These are phyloP conservation scores for Suhomyces emberorum DNA, from an alignment of 805 yeast species.

Conservation along the genomic window DNA sequence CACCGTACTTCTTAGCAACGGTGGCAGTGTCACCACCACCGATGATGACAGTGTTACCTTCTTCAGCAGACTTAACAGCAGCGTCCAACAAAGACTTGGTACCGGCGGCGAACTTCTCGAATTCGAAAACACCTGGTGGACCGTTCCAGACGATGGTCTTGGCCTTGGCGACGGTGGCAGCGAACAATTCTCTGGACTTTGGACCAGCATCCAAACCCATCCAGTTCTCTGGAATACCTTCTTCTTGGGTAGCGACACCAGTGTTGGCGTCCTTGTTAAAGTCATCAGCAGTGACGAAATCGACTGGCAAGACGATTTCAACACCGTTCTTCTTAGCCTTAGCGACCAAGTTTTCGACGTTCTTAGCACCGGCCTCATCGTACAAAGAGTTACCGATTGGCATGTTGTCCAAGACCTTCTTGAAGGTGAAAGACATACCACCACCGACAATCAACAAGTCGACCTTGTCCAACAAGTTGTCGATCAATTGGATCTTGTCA, in stretches of 20 bases:
- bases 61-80: slow-evolving; percentile 78
- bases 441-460: slow-evolving; percentile 94
- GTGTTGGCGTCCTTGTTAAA: slow-evolving; percentile 88
- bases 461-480: slow-evolving; percentile 94
- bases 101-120: slow-evolving; percentile 86
- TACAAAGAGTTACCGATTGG: slow-evolving; percentile 88
- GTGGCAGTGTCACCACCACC: slow-evolving; percentile 99
- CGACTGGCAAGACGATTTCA: slow-evolving; percentile 90
- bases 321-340: slow-evolving; percentile 97
- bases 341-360: slow-evolving; percentile 85
- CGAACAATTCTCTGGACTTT: slow-evolving; percentile 76
- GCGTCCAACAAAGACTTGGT: slow-evolving; percentile 89
- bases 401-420: slow-evolving; percentile 83
- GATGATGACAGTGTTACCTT: slow-evolving; percentile 91
- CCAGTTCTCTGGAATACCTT: slow-evolving; percentile 94
- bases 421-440: slow-evolving; percentile 99
- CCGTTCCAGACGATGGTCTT: slow-evolving; percentile 99
- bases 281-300: slow-evolving; percentile 92
- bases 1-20: slow-evolving; percentile 97
- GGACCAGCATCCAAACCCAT: slow-evolving; percentile 97
- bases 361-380: slow-evolving; percentile 93
- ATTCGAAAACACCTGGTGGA: slow-evolving; percentile 99
- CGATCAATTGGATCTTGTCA: slow-evolving; percentile 97
- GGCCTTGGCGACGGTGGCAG: slow-evolving; percentile 81
- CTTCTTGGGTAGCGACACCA: slow-evolving; percentile 79